Conservation (phyloP, 805 yeast species). For the Isabelozyma rhagii region DNA sequence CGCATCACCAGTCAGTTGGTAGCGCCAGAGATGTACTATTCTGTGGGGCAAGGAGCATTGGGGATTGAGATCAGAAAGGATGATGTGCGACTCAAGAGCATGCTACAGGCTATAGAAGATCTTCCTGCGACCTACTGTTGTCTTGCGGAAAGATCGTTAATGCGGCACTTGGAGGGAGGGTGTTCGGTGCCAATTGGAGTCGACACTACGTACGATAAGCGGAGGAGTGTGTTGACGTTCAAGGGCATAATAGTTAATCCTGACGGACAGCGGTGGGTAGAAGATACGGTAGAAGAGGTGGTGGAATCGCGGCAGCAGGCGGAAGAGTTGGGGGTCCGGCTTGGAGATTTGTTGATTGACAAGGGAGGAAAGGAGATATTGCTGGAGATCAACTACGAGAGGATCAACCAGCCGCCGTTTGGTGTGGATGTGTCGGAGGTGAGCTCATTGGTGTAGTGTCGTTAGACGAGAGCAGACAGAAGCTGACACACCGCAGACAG, state of each 20-base stretch:
- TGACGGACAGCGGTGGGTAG: slow-evolving; percentile 75
- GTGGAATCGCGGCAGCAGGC: slow-evolving; percentile 59
- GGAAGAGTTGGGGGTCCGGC: slow-evolving; percentile 60
- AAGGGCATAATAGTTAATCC: slow-evolving; percentile 79
- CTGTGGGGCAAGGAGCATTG: slow-evolving; percentile 98
- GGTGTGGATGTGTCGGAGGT: background rate
- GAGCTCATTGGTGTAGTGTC: background rate
- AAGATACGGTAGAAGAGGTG: slow-evolving; percentile 41
- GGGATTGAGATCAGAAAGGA: slow-evolving; percentile 83
- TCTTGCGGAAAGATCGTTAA: slow-evolving; percentile 80
- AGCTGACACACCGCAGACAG: no score
- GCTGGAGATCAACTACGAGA: slow-evolving; percentile 72
- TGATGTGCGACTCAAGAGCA: slow-evolving; percentile 55
- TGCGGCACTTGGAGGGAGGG: slow-evolving; percentile 93
- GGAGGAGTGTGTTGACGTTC: slow-evolving; percentile 45
- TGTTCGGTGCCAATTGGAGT: slow-evolving; percentile 98
- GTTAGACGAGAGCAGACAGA: no score
- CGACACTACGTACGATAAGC: slow-evolving; percentile 49
- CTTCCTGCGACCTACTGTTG: slow-evolving; percentile 68
- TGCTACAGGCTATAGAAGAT: slow-evolving; percentile 67
- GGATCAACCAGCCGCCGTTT: slow-evolving; percentile 43
- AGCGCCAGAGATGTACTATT: slow-evolving; percentile 82
- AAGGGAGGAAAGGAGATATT: slow-evolving; percentile 83
- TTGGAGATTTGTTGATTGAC: slow-evolving; percentile 67
- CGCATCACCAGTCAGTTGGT: slow-evolving; percentile 73